Conservation (phyloP, 163 green algal genomes). For the Prototheca stagnorum region DNA sequence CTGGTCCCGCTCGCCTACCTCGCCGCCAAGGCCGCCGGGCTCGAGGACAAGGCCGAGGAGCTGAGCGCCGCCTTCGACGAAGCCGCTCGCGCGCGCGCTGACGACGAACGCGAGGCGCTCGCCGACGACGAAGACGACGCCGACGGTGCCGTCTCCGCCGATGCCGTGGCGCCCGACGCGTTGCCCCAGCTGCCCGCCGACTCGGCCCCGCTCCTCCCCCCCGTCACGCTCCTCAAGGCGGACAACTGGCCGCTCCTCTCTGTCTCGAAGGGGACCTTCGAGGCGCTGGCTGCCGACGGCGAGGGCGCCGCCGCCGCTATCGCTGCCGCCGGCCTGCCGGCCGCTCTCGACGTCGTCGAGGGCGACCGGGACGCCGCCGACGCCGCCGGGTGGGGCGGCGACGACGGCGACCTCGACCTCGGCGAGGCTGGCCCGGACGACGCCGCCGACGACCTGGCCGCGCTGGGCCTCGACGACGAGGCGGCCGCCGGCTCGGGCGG, state of each 20-base stretch:
- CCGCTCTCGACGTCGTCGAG: conserved; percentile 8
- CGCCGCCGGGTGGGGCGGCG: conserved; percentile 19
- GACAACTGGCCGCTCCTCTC: conserved; percentile 97
- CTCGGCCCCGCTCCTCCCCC: conserved; percentile 37
- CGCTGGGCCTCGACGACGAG: neutral
- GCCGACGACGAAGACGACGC: neutral
- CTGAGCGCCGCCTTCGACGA: conserved; percentile 31
- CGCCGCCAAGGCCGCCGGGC: conserved; percentile 64
- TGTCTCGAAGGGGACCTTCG: conserved; percentile 94
- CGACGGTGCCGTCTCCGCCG: neutral
- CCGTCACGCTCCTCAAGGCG: conserved; percentile 52
- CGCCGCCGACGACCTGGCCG: conserved; percentile 9
- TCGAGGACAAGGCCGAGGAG: conserved; percentile 59
- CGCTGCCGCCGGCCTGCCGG: conserved; percentile 2
- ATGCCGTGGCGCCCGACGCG: neutral
- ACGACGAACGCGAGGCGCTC: no score
- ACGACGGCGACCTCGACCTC: conserved; percentile 12
- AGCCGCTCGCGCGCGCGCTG: no score
- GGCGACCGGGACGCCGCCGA: conserved; percentile 14
- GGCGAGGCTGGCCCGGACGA: neutral
- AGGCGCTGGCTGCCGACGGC: conserved; percentile 46
- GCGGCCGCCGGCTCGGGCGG: neutral
- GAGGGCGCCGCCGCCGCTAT: conserved; percentile 6
- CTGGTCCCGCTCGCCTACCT: conserved; percentile 86
- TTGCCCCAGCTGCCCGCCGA: conserved; percentile 4